Evolutionary conservation across 2,329 filamentous ascomycete species (phyloP), one percentile per base, ranked within the genome.

Genomic region (Monosporascus sp.): DNA sequence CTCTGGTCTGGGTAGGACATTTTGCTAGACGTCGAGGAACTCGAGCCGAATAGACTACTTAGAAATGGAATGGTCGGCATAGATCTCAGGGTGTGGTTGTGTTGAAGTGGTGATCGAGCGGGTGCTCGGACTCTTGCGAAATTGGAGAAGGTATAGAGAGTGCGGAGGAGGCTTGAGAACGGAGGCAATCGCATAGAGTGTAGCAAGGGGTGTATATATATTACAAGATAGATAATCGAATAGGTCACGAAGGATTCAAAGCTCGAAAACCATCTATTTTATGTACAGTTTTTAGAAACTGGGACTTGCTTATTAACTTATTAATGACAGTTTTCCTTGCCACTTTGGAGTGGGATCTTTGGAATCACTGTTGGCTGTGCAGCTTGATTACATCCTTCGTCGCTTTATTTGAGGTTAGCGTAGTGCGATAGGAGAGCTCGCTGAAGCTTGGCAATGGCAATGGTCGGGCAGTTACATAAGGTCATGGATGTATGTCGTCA

Each of bases 1-100:
- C 91, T 89, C 70, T 94, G 75, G 50, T 94, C 83, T n/a, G 94
- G 90, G 64, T 87, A 92, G 44, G 84, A 80, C 78, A 88, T 89
- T 51, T 80, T 80, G 58, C 73, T 76, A 50, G 77, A 76, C 52
- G 76, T 72, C 38, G 77, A 74, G 24, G 78, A 75, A 43, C 80
- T 85, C 52, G 85, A 81, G 54, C 80, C 79, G 65, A 96, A 96
- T 2, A 96, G 74, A 52, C 86, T 84, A 61, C 88, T 79, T 38
- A 96, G 65, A 61, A 96, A 89, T 1, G 91, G 88, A 64, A 96
- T 87, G 2, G 80, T 81, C 51, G 89, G 86, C 83, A 93, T 91
- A 63, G 88, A 87, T 66, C 73, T 55, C 58, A 68, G 51, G 59
- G 57, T 56, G 60, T 58, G 45, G 48, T 57, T 61, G 27, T 49